Percentiles rank a stretch among this genome's conserved stretches.
Conservation (phyloP, 2,329 filamentous ascomycete species). For the Diplocarpon rosae region DNA sequence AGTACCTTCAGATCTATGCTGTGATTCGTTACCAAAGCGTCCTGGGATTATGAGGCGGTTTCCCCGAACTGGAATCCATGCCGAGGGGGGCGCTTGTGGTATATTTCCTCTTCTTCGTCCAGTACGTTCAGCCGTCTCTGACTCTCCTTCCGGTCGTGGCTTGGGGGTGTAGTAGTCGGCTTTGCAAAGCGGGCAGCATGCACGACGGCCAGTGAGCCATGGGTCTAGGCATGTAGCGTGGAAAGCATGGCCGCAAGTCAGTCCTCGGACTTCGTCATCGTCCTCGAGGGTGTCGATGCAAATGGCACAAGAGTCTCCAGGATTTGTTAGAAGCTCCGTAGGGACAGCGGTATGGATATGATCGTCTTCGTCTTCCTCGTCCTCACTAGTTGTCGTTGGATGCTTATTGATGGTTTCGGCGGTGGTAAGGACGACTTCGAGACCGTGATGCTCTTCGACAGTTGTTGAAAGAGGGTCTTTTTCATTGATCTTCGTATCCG, state of each 20-base stretch:
- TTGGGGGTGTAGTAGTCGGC: conserved; percentile 96
- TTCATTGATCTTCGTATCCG: conserved; percentile 11
- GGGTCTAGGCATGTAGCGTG: conserved; percentile 92
- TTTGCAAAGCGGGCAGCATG: conserved; percentile 96
- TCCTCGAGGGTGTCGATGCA: conserved; percentile 92
- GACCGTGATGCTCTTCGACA: conserved; percentile 18
- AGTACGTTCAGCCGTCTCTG: conserved; percentile 20
- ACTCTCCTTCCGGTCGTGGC: conserved; percentile 47
- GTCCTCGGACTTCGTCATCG: conserved; percentile 85
- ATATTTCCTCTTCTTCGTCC: conserved; percentile 21
- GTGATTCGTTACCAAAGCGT: conserved; percentile 13
- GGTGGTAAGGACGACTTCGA: conserved; percentile 23
- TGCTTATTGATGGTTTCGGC: conserved; percentile 29
- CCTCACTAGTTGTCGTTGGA: conserved; percentile 30
- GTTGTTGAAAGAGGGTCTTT: conserved; percentile 19
- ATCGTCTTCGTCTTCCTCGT: conserved; percentile 63
- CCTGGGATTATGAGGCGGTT: conserved; percentile 19
- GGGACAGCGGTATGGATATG: conserved; percentile 75
- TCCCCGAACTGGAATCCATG: conserved; percentile 23
- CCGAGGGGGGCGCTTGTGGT: conserved; percentile 19
- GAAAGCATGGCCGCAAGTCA: conserved; percentile 97
- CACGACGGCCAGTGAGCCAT: conserved; percentile 87
- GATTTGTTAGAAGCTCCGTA: conserved; percentile 67
- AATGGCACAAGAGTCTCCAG: conserved; percentile 90
- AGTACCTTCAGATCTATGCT: not conserved